These are phyloP conservation scores for Boletus mariae DNA, from an alignment of 1,284 basidiomycete genomes.

Conservation along the genomic window DNA sequence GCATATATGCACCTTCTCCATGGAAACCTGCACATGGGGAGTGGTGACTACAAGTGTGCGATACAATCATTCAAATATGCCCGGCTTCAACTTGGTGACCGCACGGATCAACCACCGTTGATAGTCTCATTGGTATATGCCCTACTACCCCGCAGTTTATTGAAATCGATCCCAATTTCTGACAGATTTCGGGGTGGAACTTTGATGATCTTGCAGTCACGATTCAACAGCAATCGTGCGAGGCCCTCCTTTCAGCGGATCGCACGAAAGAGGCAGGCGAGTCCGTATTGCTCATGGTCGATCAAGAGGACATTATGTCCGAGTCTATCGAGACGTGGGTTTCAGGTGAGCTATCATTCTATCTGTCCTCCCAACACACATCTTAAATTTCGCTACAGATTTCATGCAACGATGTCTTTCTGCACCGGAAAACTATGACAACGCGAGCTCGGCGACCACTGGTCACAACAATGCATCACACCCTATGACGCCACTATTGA, in stretches of 20 bases:
- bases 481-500: not conserved
- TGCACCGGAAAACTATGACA: too few species aligned
- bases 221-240: too few species aligned
- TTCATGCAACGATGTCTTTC: slow-evolving; percentile 5
- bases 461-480: too few species aligned
- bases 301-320: not conserved
- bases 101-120: not conserved
- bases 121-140: too few species aligned
- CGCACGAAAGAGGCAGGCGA: not conserved
- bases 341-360: not conserved
- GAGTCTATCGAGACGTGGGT: not conserved
- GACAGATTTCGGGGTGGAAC: too few species aligned
- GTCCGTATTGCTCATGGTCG: not conserved
- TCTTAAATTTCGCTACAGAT: not conserved
- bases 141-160: too few species aligned
- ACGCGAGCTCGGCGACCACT: too few species aligned
- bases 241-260: not conserved
- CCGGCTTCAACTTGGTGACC: not conserved
- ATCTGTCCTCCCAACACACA: rapidly evolving
- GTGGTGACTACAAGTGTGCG: rapidly evolving
- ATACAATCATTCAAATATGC: rapidly evolving
- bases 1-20: too few species aligned
- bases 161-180: too few species aligned
- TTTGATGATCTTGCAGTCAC: too few species aligned
- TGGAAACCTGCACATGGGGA: too few species aligned